Evolutionary conservation across 345 rosid species (phyloP).

Genomic region (Sonneratia alba): DNA sequence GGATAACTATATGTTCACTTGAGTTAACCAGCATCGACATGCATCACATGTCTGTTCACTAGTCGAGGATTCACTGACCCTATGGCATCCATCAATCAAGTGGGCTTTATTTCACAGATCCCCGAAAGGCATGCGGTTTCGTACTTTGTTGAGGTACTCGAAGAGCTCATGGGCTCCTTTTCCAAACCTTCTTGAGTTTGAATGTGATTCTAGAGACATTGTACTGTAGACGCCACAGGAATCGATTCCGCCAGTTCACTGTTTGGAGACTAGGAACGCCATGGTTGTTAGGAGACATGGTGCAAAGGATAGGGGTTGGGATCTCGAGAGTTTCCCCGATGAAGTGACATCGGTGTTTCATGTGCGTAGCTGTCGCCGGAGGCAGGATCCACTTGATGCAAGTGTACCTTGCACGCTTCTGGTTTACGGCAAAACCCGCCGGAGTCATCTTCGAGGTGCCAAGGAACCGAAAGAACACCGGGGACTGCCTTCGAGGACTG

Average conservation of each 20-base stretch:
- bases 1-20: too few species aligned
- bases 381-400: slow-evolving; percentile 36
- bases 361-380: slow-evolving; percentile 23
- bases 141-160: too few species aligned
- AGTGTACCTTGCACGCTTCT: slow-evolving; percentile 63
- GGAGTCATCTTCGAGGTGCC: slow-evolving; percentile 33
- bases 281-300: slow-evolving; percentile 30
- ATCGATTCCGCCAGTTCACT: slow-evolving; percentile 41
- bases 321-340: slow-evolving; percentile 26
- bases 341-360: slow-evolving; percentile 52
- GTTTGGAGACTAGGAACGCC: slow-evolving; percentile 32
- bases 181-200: slow-evolving; percentile 19
- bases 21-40: too few species aligned
- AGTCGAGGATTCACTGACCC: too few species aligned
- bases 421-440: slow-evolving; percentile 66
- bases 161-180: slow-evolving; percentile 37
- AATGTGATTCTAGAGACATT: slow-evolving; percentile 34
- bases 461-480: slow-evolving; percentile 30
- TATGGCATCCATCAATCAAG: too few species aligned
- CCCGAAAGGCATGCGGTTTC: too few species aligned
- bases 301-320: slow-evolving; percentile 5
- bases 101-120: too few species aligned
- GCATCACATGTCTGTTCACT: too few species aligned
- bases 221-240: slow-evolving; percentile 47
- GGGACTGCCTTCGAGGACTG: slow-evolving; percentile 51